Conservation (phyloP, 176 grass and related monocot species). For the Aegilops bicornis region DNA sequence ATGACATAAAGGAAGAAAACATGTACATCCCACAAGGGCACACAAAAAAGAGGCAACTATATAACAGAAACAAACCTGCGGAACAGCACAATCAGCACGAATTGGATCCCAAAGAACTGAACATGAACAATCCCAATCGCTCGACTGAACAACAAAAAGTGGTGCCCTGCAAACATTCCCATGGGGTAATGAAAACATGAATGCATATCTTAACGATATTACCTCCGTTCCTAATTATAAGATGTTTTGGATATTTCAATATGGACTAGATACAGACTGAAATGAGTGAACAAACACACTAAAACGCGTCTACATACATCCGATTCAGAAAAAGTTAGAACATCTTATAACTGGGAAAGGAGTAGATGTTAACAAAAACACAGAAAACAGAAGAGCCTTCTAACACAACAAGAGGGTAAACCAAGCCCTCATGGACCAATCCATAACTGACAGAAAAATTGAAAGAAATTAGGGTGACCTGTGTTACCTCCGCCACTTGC, state of each 20-base stretch:
- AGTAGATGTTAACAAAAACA: not conserved
- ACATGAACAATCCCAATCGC: slow-evolving; percentile 75
- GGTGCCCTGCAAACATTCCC: slow-evolving; percentile 48
- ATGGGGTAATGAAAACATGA: slow-evolving; percentile 23
- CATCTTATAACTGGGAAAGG: too few relatives aligned
- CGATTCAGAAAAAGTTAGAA: too few relatives aligned
- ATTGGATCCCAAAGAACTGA: slow-evolving; percentile 68
- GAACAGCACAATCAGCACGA: slow-evolving; percentile 88
- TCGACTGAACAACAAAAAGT: slow-evolving; percentile 56
- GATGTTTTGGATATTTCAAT: too few relatives aligned
- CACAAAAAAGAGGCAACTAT: not conserved
- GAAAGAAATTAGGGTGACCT: not conserved
- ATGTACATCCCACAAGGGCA: slow-evolving; percentile 10
- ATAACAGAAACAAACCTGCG: slow-evolving; percentile 45
- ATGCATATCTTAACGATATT: not conserved
- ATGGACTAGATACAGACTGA: too few relatives aligned
- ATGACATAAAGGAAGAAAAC: not conserved
- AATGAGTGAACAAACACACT: too few relatives aligned
- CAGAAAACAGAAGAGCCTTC: not conserved
- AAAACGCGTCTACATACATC: too few relatives aligned
- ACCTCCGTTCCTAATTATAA: too few relatives aligned
- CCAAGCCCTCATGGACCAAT: not conserved
- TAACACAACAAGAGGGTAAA: not conserved
- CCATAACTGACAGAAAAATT: not conserved
- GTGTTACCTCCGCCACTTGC: slow-evolving; percentile 79